Conservation (phyloP, 176 grass and related monocot genomes). For the Triticum urartu region DNA sequence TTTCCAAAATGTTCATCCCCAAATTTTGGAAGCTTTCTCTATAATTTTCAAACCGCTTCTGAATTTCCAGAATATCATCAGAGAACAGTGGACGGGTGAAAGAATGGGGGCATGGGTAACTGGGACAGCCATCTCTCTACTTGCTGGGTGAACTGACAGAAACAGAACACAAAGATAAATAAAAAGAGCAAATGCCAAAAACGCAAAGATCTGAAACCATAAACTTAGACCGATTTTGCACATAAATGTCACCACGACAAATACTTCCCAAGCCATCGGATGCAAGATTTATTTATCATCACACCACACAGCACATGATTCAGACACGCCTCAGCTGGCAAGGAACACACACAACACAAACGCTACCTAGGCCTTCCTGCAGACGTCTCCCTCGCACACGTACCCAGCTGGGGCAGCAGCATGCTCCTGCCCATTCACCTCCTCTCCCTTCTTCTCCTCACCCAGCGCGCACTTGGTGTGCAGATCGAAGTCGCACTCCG, state of each 20-base stretch:
- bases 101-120: too few relatives aligned
- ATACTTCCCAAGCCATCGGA: constrained; percentile 23
- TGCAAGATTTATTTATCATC: constrained; percentile 14
- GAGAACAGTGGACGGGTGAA: too few relatives aligned
- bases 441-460: neutral
- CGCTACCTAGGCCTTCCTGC: constrained; percentile 44
- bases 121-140: too few relatives aligned
- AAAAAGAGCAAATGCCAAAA: too few relatives aligned
- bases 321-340: constrained; percentile 18
- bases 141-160: too few relatives aligned
- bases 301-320: neutral
- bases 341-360: constrained; percentile 1
- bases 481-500: constrained; percentile 56
- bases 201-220: neutral
- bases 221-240: neutral
- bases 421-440: constrained; percentile 12
- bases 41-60: neutral
- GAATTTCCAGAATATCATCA: neutral
- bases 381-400: constrained; percentile 59
- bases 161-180: too few relatives aligned
- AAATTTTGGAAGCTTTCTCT: neutral
- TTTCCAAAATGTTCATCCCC: neutral
- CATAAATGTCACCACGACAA: neutral
- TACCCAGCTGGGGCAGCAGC: constrained; percentile 31
- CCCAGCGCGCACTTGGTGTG: constrained; percentile 62